Conservation (phyloP, 106 monocot genomes). For the Iris macrosiphon region DNA sequence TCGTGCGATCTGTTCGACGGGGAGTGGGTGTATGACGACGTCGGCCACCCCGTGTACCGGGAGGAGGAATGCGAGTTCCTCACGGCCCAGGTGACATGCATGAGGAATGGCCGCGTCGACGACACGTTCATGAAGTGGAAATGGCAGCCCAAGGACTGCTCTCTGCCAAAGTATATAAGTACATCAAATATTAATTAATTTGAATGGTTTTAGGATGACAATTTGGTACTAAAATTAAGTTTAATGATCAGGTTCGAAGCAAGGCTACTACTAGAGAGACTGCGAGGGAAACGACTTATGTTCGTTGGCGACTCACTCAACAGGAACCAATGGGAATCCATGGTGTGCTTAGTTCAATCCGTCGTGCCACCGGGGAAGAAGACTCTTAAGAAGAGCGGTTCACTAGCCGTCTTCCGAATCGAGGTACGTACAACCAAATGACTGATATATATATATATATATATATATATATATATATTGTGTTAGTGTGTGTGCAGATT, state of each 20-base stretch:
- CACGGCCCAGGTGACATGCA: conserved; percentile 87
- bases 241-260: conserved; percentile 80
- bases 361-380: conserved; percentile 59
- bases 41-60: conserved; percentile 51
- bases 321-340: conserved; percentile 97
- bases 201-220: no score
- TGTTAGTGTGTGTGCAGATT: background rate
- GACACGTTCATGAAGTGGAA: conserved; percentile 89
- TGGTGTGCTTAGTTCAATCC: conserved; percentile 92
- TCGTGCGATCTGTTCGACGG: conserved; percentile 68
- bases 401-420: conserved; percentile 45
- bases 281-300: conserved; percentile 80
- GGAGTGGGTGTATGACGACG: conserved; percentile 69
- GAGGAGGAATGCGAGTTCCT: conserved; percentile 77
- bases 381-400: conserved; percentile 48
- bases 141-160: conserved; percentile 77
- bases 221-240: no score
- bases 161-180: conserved; percentile 63
- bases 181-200: no score
- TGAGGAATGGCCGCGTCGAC: conserved; percentile 73
- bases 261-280: conserved; percentile 49
- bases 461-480: no score
- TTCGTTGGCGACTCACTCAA: conserved; percentile 94
- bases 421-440: conserved; percentile 45
- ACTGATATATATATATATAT: no score